Conservation (phyloP, 441 rosid genomes). For the Corymbia citriodora region DNA sequence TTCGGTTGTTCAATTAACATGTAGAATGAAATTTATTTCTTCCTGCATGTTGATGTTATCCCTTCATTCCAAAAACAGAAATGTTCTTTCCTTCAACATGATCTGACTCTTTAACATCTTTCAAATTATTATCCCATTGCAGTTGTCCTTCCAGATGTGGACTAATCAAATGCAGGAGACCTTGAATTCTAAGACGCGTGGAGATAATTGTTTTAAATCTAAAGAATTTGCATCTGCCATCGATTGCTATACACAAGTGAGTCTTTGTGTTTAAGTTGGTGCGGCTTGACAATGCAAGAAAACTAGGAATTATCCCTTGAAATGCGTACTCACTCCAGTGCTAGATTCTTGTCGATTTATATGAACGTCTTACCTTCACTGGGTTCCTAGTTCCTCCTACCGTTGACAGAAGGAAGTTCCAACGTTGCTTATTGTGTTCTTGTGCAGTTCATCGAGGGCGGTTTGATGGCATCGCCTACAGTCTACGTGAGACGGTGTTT, state of each 20-base stretch:
- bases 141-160: conserved; percentile 84
- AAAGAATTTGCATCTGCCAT: conserved; percentile 53
- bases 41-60: not conserved
- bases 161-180: conserved; percentile 63
- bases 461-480: conserved; percentile 66
- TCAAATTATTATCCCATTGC: conserved; percentile 5
- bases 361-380: not conserved
- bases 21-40: not conserved
- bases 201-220: conserved; percentile 55
- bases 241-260: conserved; percentile 58
- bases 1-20: not conserved
- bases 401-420: not conserved
- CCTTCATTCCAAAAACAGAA: not conserved
- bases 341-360: not conserved
- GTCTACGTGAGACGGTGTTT: conserved; percentile 61
- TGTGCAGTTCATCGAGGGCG: conserved; percentile 55
- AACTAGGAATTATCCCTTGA: not conserved
- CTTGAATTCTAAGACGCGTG: conserved; percentile 59
- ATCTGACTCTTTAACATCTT: not conserved
- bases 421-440: not conserved
- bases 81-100: not conserved
- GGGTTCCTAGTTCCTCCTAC: not conserved
- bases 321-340: not conserved
- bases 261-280: conserved; percentile 1
- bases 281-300: not conserved